Evolutionary conservation across 192 early-diverging fungal species (phyloP), one percentile per base, ranked within the genome.

Genomic region (Rhizophagus prolifer): DNA sequence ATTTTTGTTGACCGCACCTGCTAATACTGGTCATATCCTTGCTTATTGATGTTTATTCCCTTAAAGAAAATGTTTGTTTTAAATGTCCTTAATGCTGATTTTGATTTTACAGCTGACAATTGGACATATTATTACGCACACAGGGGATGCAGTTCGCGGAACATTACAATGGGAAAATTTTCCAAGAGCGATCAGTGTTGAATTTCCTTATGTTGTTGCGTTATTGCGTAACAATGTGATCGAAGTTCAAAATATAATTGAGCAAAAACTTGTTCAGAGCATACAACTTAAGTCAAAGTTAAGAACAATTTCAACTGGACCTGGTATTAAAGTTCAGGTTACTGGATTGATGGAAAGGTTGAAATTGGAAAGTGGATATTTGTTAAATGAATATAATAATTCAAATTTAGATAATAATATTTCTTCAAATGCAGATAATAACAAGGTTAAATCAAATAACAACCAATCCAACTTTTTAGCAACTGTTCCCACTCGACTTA

Each of bases 161-260:
- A 83, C 81, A n/a, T 70, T 87, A 44, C 78, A 84, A 71, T 91
- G 85, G 86, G 74, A 80, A 0, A 85, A 85, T 31, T 86, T 84
- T 68, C 88, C 86, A 25, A 74, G 83, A 34, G 81, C 86, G 36
- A 59, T 82, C 28, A 54, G 87, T 23, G 92, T 94, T 23, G 92
- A 95, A 66, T 93, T 86, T 73, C 94, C 94, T 1, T 94, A 94
- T 59, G 87, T 91, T 2, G 83, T 90, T 0, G 89, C 93, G 0
- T 81, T 95, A 3, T 81, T 95, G 25, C 75, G 82, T 21, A 92
- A 89, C 75, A 86, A 90, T 23, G 82, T 83, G 0, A 81, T 95
- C n/a, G 89, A 94, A 79, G 79, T 95, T 21, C 94, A 95, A 81
- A 91, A 93, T 76, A 78, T 93, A 13, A 50, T 89, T 66, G 88